Conservation (phyloP, 352 stramenopile species). For the Phytophthora tubulina region DNA sequence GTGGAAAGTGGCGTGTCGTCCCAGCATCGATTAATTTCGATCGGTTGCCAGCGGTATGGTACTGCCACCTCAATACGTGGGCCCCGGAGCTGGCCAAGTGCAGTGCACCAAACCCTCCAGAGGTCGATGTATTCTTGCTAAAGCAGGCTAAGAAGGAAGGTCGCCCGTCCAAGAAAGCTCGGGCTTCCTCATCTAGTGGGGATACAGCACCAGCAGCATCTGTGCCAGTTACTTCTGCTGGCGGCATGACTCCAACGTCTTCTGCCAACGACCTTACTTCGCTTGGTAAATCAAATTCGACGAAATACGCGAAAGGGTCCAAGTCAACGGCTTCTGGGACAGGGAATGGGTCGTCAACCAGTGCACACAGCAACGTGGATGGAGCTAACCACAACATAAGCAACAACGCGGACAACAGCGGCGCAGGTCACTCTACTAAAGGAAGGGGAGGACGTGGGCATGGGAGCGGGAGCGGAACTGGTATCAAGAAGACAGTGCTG, state of each 20-base stretch:
- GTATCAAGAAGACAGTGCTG: conserved; percentile 82
- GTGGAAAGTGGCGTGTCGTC: conserved; percentile 96
- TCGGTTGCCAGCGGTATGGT: conserved; percentile 92
- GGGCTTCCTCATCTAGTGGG: conserved; percentile 28
- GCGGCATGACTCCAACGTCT: conserved; percentile 28
- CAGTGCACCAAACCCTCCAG: conserved; percentile 68
- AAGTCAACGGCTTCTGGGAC: conserved; percentile 28
- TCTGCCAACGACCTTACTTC: conserved; percentile 25
- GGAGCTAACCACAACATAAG: conserved; percentile 17
- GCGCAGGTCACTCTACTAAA: conserved; percentile 20
- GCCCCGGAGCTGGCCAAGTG: conserved; percentile 76
- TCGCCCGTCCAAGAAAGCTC: conserved; percentile 66
- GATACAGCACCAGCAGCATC: conserved; percentile 25
- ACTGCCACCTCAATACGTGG: conserved; percentile 87
- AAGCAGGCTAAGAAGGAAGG: conserved; percentile 73
- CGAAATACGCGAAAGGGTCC: conserved; percentile 41
- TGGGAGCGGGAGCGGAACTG: conserved; percentile 18
- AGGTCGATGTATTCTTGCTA: conserved; percentile 74
- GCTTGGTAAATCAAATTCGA: conserved; percentile 22
- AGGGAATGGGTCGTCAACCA: conserved; percentile 11
- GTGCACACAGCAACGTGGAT: conserved; percentile 7
- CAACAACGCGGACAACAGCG: conserved; percentile 7
- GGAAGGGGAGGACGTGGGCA: conserved; percentile 33
- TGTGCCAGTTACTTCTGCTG: conserved; percentile 11
- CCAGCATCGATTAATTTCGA: conserved; percentile 91